A percentile compares a stretch with the other conserved stretches of the same genome.
These are phyloP conservation scores for Pterulicium gracile DNA, from an alignment of 1,284 basidiomycete genomes.

Conservation along the genomic window DNA sequence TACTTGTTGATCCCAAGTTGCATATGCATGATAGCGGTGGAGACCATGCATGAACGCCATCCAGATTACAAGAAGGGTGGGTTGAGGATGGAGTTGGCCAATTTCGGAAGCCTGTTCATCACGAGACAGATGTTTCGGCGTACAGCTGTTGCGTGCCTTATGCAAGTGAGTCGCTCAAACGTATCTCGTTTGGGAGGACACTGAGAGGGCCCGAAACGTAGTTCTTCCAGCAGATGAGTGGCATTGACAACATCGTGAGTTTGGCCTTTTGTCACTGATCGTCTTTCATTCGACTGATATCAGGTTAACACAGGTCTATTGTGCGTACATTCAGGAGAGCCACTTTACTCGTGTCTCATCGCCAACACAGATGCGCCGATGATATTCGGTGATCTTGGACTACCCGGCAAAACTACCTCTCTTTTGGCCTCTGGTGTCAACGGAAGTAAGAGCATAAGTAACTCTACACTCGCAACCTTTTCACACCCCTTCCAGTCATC, in stretches of 20 bases:
- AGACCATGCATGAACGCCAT: slow-evolving; percentile 14
- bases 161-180: neutral
- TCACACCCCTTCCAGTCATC: slow-evolving; percentile 10
- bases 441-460: slow-evolving; percentile 10
- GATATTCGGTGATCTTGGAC: slow-evolving; percentile 14
- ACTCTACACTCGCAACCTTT: neutral
- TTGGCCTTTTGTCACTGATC: neutral
- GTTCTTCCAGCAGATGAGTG: slow-evolving; percentile 18
- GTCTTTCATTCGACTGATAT: neutral
- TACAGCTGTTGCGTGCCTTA: slow-evolving; percentile 11
- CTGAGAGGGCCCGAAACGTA: too few relatives aligned
- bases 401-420: slow-evolving; percentile 13
- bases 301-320: slow-evolving; percentile 11
- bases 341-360: too few relatives aligned
- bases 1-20: too few relatives aligned
- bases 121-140: slow-evolving; percentile 16
- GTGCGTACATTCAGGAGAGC: too few relatives aligned
- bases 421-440: slow-evolving; percentile 16
- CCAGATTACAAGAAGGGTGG: slow-evolving; percentile 12
- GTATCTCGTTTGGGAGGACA: slow-evolving; percentile 1
- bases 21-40: slow-evolving; percentile 14
- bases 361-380: slow-evolving; percentile 11
- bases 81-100: slow-evolving; percentile 14
- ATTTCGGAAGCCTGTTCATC: slow-evolving; percentile 15
- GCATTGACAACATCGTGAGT: slow-evolving; percentile 15